phyloP scores from a whole-genome alignment of 2,329 filamentous ascomycete genomes.

The Davidsoniella neocaledoniae region DNA sequence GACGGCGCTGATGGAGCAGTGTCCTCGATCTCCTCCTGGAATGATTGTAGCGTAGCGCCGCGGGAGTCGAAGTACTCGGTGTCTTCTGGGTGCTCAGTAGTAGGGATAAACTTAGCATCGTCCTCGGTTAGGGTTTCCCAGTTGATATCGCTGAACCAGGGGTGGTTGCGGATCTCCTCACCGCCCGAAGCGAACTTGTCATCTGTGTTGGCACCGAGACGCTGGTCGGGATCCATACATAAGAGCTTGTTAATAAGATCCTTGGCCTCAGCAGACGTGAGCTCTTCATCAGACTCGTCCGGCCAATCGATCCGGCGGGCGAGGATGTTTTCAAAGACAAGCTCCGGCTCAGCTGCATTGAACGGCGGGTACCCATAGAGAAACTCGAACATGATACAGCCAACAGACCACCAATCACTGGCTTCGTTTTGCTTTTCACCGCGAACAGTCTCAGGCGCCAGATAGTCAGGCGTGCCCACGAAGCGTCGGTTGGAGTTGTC shows the following conservation, averaged over 20 bases:
- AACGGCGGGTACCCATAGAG: constrained; percentile 88
- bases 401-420: constrained; percentile 99
- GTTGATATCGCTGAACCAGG: constrained; percentile 75
- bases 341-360: constrained; percentile 73
- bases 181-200: constrained; percentile 73
- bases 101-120: constrained; percentile 87
- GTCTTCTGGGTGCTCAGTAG: constrained; percentile 84
- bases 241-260: constrained; percentile 89
- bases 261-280: constrained; percentile 69
- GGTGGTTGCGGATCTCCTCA: constrained; percentile 74
- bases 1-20: constrained; percentile 57
- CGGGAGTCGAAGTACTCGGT: constrained; percentile 94
- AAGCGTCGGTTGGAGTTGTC: constrained; percentile 75
- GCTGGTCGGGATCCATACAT: constrained; percentile 63
- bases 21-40: constrained; percentile 88
- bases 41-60: constrained; percentile 80
- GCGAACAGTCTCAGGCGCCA: constrained; percentile 91
- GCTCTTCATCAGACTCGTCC: constrained; percentile 56
- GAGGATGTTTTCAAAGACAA: constrained; percentile 94
- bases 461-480: constrained; percentile 90
- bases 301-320: constrained; percentile 86
- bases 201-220: constrained; percentile 70
- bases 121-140: constrained; percentile 90
- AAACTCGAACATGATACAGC: constrained; percentile 94
- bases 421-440: constrained; percentile 92